phyloP scores from a whole-genome alignment of 2,329 filamentous ascomycete species.

The Emmonsia crescens region DNA sequence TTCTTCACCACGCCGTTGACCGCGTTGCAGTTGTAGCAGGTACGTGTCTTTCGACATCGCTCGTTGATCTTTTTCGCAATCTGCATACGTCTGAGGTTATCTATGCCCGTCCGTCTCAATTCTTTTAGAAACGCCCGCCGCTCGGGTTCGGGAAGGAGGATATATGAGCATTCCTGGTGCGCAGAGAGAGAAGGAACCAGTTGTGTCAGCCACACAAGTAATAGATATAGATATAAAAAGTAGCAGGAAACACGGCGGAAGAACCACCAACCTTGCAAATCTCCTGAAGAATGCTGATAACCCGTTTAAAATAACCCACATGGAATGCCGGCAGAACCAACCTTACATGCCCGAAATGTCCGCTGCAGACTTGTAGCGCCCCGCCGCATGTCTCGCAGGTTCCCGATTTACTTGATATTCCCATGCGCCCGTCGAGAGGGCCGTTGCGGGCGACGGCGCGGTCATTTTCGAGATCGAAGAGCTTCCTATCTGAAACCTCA shows the following conservation, averaged over 20 bases:
- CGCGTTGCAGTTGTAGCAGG: constrained; percentile 67
- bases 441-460: constrained; percentile 70
- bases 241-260: neutral
- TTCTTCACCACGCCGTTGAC: constrained; percentile 91
- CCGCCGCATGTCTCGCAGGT: constrained; percentile 76
- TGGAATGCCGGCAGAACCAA: constrained; percentile 89
- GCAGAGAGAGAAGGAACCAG: neutral
- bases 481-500: constrained; percentile 83
- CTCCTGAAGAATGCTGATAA: constrained; percentile 81
- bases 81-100: constrained; percentile 73
- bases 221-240: neutral
- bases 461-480: constrained; percentile 80
- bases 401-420: constrained; percentile 73
- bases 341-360: constrained; percentile 89
- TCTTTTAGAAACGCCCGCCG: constrained; percentile 67
- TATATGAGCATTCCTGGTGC: constrained; percentile 61
- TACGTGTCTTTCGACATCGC: constrained; percentile 76
- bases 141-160: constrained; percentile 72
- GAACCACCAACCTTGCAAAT: constrained; percentile 63
- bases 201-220: neutral
- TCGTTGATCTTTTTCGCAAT: constrained; percentile 83
- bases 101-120: constrained; percentile 67
- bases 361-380: constrained; percentile 72
- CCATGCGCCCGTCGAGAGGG: constrained; percentile 77
- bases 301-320: constrained; percentile 89